phyloP scores from a whole-genome alignment of 75 land plant genomes.

The Pinus albicaulis region DNA sequence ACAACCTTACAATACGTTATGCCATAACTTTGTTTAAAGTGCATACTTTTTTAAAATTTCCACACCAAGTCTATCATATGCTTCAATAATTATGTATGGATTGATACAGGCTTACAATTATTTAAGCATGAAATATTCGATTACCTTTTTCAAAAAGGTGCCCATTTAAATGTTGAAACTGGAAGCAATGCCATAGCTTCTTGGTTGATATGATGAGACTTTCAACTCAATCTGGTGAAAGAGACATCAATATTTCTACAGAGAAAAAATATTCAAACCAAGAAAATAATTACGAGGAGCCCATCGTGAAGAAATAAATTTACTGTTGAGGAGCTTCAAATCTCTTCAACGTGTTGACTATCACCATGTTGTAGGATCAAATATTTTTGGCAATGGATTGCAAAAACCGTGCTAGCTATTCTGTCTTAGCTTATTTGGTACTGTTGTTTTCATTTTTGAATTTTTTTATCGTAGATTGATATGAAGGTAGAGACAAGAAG shows the following conservation, averaged over 20 bases:
- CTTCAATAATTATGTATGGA: too few species aligned
- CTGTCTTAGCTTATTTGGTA: background rate
- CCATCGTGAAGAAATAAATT: background rate
- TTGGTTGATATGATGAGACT: background rate
- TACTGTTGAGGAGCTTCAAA: background rate
- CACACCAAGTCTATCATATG: too few species aligned
- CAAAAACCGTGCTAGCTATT: conserved; percentile 1
- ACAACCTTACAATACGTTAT: too few species aligned
- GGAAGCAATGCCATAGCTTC: too few species aligned
- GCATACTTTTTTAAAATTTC: too few species aligned
- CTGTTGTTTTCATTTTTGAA: background rate
- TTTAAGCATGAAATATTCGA: too few species aligned
- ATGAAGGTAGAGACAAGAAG: too few species aligned
- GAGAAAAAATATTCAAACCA: background rate
- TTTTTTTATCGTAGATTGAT: conserved; percentile 2
- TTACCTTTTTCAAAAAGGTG: too few species aligned
- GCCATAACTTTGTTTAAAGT: too few species aligned
- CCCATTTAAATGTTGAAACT: too few species aligned
- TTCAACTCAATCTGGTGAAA: background rate
- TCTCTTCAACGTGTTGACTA: background rate
- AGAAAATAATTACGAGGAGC: background rate
- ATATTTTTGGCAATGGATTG: background rate
- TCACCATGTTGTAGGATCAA: background rate
- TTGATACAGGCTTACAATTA: too few species aligned
- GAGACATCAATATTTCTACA: background rate